phyloP scores from a whole-genome alignment of 306 rosid species.

The Hylodesmum podocarpum region DNA sequence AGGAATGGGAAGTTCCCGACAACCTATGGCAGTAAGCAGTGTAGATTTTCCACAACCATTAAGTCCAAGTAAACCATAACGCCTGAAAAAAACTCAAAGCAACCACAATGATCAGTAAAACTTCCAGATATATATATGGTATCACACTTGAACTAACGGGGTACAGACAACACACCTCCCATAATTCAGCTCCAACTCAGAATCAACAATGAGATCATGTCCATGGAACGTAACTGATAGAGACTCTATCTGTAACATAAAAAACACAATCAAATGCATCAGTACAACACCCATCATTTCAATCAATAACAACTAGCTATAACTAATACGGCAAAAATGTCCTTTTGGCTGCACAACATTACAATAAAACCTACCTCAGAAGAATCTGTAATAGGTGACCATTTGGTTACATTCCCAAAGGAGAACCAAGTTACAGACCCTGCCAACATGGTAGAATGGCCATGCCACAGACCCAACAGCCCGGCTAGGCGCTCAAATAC shows the following conservation, averaged over 20 bases:
- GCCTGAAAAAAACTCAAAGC: conserved; percentile 50
- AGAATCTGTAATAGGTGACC: conserved; percentile 25
- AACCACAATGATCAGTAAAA: background rate
- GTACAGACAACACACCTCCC: conserved; percentile 64
- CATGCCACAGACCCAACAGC: conserved; percentile 52
- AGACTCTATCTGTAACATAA: conserved; percentile 81
- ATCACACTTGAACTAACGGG: background rate
- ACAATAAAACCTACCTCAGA: conserved; percentile 35
- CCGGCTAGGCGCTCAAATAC: conserved; percentile 44
- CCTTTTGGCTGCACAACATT: conserved; percentile 21
- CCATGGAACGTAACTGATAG: conserved; percentile 96
- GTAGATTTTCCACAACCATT: conserved; percentile 99
- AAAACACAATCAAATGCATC: conserved; percentile 9
- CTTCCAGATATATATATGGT: background rate
- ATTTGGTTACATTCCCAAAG: conserved; percentile 40
- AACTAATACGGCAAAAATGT: conserved; percentile 14
- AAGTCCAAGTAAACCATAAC: conserved; percentile 91
- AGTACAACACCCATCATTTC: background rate
- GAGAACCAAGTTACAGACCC: conserved; percentile 33
- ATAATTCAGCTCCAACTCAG: conserved; percentile 93
- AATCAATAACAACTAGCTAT: background rate
- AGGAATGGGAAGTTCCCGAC: conserved; percentile 91
- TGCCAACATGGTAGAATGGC: conserved; percentile 49
- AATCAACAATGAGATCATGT: conserved; percentile 90
- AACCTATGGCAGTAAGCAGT: conserved; percentile 77